Evolutionary conservation across 257 asterid genomes (phyloP).

Genomic region (Voacanga thouarsii): DNA sequence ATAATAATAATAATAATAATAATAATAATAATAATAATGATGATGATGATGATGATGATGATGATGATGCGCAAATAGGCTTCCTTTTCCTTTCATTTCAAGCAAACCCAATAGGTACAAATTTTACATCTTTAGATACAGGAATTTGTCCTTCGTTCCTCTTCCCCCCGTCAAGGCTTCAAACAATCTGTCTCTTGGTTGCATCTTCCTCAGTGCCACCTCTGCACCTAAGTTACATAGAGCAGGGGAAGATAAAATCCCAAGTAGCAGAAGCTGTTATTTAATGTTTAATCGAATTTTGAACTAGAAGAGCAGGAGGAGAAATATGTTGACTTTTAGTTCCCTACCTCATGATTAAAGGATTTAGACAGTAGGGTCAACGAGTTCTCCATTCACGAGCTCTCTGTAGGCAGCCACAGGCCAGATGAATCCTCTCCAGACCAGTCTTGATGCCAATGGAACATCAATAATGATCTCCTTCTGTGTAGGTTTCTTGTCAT

Average conservation of each 20-base stretch:
- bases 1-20: too few species aligned
- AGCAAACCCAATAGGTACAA: constrained; percentile 4
- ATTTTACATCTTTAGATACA: constrained; percentile 1
- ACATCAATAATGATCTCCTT: constrained; percentile 98
- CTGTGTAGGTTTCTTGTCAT: constrained; percentile 81
- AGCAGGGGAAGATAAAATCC: too few species aligned
- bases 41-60: too few species aligned
- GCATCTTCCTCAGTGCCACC: neutral
- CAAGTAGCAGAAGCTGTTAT: too few species aligned
- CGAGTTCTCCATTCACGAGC: constrained; percentile 80
- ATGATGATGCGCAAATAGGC: too few species aligned
- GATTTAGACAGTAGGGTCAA: constrained; percentile 69
- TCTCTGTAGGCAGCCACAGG: constrained; percentile 97
- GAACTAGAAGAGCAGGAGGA: too few species aligned
- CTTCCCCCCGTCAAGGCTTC: neutral
- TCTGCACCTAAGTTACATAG: neutral
- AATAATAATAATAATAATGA: too few species aligned
- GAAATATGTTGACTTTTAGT: too few species aligned
- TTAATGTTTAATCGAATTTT: neutral
- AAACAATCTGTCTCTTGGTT: neutral
- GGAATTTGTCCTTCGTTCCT: neutral
- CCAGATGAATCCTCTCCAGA: constrained; percentile 96
- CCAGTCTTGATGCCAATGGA: constrained; percentile 67
- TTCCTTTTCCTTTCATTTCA: neutral
- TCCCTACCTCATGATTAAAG: neutral